Percentiles rank a stretch among this genome's conserved stretches.
phyloP scores from a whole-genome alignment of 2,329 filamentous ascomycete species.

The Diplodia seriata region DNA sequence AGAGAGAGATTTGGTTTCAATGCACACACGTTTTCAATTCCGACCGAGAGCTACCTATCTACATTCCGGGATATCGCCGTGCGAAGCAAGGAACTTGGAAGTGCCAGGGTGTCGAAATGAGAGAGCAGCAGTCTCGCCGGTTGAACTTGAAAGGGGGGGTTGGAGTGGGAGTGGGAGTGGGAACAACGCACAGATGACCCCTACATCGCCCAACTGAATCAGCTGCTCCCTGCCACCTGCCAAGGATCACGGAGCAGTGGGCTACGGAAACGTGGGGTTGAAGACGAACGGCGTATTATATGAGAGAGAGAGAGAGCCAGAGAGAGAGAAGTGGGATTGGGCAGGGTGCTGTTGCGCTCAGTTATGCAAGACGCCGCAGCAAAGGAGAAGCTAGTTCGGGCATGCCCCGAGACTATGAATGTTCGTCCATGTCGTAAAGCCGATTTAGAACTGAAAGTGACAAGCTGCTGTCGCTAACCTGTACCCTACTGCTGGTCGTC shows the following conservation, averaged over 20 bases:
- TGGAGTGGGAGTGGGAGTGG: neutral
- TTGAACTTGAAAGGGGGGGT: neutral
- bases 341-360: constrained; percentile 16
- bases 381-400: constrained; percentile 20
- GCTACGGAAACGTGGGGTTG: constrained; percentile 4
- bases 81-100: constrained; percentile 7
- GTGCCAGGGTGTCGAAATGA: constrained; percentile 12
- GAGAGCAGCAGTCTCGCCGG: neutral
- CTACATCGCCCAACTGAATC: constrained; percentile 14
- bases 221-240: constrained; percentile 4
- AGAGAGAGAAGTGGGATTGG: constrained; percentile 8
- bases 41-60: constrained; percentile 26
- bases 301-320: too few relatives aligned
- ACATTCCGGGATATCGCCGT: constrained; percentile 29
- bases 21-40: constrained; percentile 21
- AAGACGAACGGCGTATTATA: constrained; percentile 4
- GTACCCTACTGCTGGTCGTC: constrained; percentile 61
- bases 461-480: constrained; percentile 1
- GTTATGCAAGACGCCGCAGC: constrained; percentile 10
- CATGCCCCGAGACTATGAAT: constrained; percentile 24
- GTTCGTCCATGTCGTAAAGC: constrained; percentile 31
- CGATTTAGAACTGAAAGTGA: constrained; percentile 24
- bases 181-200: constrained; percentile 7
- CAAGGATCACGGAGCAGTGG: neutral
- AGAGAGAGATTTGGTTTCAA: constrained; percentile 11